phyloP scores from a whole-genome alignment of 2,329 filamentous ascomycete species.

The Diplodia mutila region DNA sequence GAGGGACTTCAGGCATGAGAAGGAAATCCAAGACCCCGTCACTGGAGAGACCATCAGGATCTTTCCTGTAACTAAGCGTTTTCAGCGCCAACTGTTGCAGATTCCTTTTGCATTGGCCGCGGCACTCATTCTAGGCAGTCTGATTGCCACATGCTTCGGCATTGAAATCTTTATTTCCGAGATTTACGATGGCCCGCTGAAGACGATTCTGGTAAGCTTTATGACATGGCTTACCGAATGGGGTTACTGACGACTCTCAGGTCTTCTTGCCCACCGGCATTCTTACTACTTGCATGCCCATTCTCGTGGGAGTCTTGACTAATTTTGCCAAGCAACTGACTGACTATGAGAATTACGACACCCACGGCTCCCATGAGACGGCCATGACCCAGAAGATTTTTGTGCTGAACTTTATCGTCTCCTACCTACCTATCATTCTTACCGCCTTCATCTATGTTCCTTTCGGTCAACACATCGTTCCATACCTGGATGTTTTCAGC shows the following conservation, averaged over 20 bases:
- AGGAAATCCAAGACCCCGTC: conserved; percentile 74
- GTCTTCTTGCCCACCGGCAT: conserved; percentile 87
- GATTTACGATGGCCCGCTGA: conserved; percentile 87
- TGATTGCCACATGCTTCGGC: conserved; percentile 86
- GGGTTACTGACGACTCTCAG: conserved; percentile 47
- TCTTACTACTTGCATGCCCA: conserved; percentile 78
- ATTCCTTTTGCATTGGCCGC: conserved; percentile 83
- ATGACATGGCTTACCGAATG: no score
- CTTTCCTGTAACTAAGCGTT: conserved; percentile 75
- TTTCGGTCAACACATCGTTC: conserved; percentile 81
- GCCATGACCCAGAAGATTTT: conserved; percentile 92
- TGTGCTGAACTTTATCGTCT: conserved; percentile 94
- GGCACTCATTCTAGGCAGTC: conserved; percentile 70
- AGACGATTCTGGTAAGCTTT: conserved; percentile 72
- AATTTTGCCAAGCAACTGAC: conserved; percentile 76
- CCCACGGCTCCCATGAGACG: conserved; percentile 78
- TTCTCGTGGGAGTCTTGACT: conserved; percentile 76
- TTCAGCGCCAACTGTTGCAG: conserved; percentile 77
- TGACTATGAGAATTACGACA: conserved; percentile 89
- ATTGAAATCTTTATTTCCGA: conserved; percentile 97
- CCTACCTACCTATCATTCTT: conserved; percentile 87
- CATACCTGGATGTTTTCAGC: conserved; percentile 82
- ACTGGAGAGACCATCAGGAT: conserved; percentile 78
- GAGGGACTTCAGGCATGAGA: conserved; percentile 78
- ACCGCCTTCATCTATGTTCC: conserved; percentile 95